phyloP scores from a whole-genome alignment of 2,329 filamentous ascomycete genomes.

The Neofusicoccum parvum region DNA sequence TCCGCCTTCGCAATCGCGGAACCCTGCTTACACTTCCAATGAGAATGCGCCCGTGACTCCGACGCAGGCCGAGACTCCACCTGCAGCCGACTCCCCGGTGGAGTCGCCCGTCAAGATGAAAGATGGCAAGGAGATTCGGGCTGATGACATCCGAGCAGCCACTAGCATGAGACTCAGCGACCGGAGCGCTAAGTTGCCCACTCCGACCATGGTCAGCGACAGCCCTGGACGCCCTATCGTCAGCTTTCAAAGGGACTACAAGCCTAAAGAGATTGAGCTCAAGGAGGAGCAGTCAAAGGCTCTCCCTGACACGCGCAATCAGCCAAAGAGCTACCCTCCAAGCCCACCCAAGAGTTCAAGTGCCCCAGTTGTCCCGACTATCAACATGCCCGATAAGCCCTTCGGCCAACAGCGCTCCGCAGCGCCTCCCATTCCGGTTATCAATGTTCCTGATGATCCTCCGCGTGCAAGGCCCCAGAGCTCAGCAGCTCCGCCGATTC shows the following conservation, averaged over 20 bases:
- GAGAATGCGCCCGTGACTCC: slow-evolving; percentile 21
- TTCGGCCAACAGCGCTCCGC: slow-evolving; percentile 45
- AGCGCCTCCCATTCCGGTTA: slow-evolving; percentile 34
- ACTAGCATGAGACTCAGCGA: slow-evolving; percentile 88
- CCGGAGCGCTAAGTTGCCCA: slow-evolving; percentile 82
- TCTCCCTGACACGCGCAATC: slow-evolving; percentile 24
- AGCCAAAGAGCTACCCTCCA: slow-evolving; percentile 30
- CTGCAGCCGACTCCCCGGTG: slow-evolving; percentile 27
- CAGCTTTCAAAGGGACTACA: slow-evolving; percentile 89
- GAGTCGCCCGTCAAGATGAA: slow-evolving; percentile 58
- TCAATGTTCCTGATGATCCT: slow-evolving; percentile 28
- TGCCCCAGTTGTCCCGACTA: slow-evolving; percentile 51
- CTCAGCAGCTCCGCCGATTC: slow-evolving; percentile 39
- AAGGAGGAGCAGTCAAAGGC: slow-evolving; percentile 52
- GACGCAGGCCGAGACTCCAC: slow-evolving; percentile 1
- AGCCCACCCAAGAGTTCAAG: slow-evolving; percentile 40
- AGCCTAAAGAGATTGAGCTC: slow-evolving; percentile 72
- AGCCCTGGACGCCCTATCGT: slow-evolving; percentile 90
- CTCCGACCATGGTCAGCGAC: slow-evolving; percentile 88
- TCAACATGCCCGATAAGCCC: slow-evolving; percentile 49
- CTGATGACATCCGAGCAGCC: slow-evolving; percentile 85
- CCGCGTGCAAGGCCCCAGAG: slow-evolving; percentile 41
- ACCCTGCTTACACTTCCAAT: slow-evolving; percentile 76
- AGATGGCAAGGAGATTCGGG: slow-evolving; percentile 79
- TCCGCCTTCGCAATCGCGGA: slow-evolving; percentile 78